phyloP scores from a whole-genome alignment of 305 asterid species.

The Fraxinus dipetala region DNA sequence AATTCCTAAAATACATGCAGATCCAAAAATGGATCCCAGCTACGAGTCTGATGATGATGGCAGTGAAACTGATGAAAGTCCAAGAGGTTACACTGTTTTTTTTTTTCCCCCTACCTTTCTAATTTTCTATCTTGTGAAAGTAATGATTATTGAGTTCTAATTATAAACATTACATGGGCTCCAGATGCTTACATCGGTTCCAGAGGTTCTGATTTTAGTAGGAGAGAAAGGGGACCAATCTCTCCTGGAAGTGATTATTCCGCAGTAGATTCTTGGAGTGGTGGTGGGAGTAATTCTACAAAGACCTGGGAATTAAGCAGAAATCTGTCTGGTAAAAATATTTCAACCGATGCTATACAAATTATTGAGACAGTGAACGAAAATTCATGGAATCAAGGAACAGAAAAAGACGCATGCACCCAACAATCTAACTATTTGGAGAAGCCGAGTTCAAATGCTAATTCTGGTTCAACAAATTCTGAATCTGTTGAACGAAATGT shows the following conservation, averaged over 20 bases:
- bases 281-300: conserved; percentile 39
- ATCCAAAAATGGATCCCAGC: conserved; percentile 95
- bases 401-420: conserved; percentile 29
- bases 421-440: conserved; percentile 41
- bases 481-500: conserved; percentile 45
- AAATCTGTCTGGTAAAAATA: conserved; percentile 42
- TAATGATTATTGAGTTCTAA: conserved; percentile 7
- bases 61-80: conserved; percentile 63
- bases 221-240: conserved; percentile 70
- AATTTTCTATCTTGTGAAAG: neutral
- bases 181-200: conserved; percentile 63
- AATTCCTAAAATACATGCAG: conserved; percentile 77
- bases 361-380: conserved; percentile 45
- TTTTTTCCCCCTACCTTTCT: neutral
- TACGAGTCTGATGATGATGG: conserved; percentile 84
- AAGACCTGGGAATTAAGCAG: conserved; percentile 50
- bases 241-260: conserved; percentile 64
- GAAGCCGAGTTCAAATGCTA: conserved; percentile 36
- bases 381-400: conserved; percentile 52
- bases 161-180: conserved; percentile 23
- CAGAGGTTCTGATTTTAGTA: conserved; percentile 57
- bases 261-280: conserved; percentile 61
- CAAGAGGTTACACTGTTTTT: conserved; percentile 48
- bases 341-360: conserved; percentile 39
- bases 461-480: conserved; percentile 30